Conservation (phyloP, 179 eudicot genomes). For the Monotropa hypopitys region DNA sequence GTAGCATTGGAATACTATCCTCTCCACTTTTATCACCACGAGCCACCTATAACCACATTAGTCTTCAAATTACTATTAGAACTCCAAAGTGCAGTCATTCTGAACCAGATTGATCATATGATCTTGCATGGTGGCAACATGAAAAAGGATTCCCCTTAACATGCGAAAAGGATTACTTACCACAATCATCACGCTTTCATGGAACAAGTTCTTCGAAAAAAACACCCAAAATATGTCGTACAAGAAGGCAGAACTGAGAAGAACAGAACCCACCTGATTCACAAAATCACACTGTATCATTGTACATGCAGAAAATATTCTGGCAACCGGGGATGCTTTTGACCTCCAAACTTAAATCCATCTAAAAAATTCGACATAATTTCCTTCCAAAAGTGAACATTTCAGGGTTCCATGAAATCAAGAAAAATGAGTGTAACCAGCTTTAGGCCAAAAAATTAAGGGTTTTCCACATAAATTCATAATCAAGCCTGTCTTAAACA, state of each 20-base stretch:
- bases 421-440: neutral
- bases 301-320: neutral
- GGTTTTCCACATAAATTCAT: neutral
- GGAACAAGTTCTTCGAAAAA: conserved; percentile 54
- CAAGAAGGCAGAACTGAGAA: conserved; percentile 63
- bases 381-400: neutral
- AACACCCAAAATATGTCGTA: conserved; percentile 91
- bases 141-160: neutral
- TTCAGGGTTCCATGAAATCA: neutral
- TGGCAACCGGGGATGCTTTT: neutral
- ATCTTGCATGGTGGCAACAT: neutral
- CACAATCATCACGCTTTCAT: conserved; percentile 88
- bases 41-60: conserved; percentile 40
- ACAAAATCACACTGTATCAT: conserved; percentile 8
- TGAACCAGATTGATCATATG: neutral
- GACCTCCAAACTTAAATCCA: neutral
- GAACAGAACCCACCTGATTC: conserved; percentile 68
- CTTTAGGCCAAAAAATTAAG: neutral
- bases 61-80: neutral
- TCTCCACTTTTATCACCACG: conserved; percentile 84
- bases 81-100: neutral
- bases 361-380: neutral
- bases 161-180: conserved; percentile 30
- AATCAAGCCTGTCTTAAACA: neutral
- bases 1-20: conserved; percentile 80